Base-by-base conservation (phyloP, 2,329 filamentous ascomycete genomes). In the Tolypocladium ovalisporum region DNA sequence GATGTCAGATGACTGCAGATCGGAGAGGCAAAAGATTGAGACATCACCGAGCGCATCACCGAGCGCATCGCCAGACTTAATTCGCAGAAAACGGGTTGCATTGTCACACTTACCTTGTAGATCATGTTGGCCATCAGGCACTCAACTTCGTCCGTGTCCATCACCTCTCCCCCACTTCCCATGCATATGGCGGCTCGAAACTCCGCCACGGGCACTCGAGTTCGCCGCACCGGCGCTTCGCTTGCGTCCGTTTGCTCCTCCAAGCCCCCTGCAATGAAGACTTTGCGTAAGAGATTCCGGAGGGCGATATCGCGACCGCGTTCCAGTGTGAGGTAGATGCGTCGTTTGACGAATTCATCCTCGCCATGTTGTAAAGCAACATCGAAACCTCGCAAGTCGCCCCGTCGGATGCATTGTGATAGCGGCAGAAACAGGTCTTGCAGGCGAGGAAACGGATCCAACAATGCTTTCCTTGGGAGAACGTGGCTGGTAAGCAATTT, bases 71-170 rank as follows among this genome's bases (percentile, higher is more conserved):
- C 29, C 19, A 19, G 13, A 1, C 29, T n/a, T 22, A 10, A 13
- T 34, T 52, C 29, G 47, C 5, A n/a, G 19, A 52, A 52, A 19
- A 52, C 9, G 19, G 29, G 19, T 17, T 17, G 47, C n/a, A 19
- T 2, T n/a, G 27, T 24, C 12, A 12, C 4, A 65, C 73, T 63
- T 73, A 96, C 93, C 84, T 97, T 99, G 78, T 97, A 99, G 61
- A 99, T 96, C 82, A 97, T 89, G 70, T 97, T 97, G 34, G 94
- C 90, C 66, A 99, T 70, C 65, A 97, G 75, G 71, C 94, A 99
- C 72, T 99, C 95, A 4, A 97, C 92, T 72, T 99, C 94, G 68
- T 99, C 95, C 36, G 82, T 80, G 65, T 97, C 94, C 37, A 95
- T 77, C 37, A 78, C 74, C 67, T 88, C 79, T 57, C 79, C 78